A percentile compares a stretch with the other conserved stretches of the same genome.
These are phyloP conservation scores for Fagus crenata DNA, from an alignment of 306 rosid species.

Conservation along the genomic window DNA sequence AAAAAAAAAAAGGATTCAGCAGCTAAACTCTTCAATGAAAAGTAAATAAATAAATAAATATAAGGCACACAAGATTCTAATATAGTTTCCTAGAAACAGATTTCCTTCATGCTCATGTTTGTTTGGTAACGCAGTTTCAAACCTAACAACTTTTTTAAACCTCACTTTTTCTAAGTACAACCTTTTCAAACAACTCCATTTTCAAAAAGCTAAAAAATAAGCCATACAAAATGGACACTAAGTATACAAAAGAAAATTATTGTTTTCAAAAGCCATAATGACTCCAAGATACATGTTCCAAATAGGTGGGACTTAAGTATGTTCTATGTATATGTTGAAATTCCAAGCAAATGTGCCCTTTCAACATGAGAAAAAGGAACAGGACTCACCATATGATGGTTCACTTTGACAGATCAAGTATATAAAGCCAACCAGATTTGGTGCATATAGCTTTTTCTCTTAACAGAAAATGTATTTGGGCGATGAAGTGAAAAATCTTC, in stretches of 20 bases:
- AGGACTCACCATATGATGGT: neutral
- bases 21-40: neutral
- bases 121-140: too few relatives aligned
- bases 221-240: neutral
- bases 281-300: slow-evolving; percentile 5
- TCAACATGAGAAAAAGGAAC: neutral
- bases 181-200: too few relatives aligned
- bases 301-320: neutral
- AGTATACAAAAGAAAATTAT: neutral
- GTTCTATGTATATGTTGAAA: neutral
- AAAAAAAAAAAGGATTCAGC: neutral
- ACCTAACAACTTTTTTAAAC: too few relatives aligned
- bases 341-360: neutral
- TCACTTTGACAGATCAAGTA: neutral
- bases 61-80: neutral
- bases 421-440: neutral
- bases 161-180: too few relatives aligned
- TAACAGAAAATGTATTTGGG: neutral
- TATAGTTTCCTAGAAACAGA: slow-evolving; percentile 17
- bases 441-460: neutral
- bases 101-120: too few relatives aligned
- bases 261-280: neutral
- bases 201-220: too few relatives aligned
- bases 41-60: neutral
- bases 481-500: too few relatives aligned